Percentiles rank a stretch among this genome's conserved stretches.
Conservation (phyloP, 805 yeast species). For the Candida qinlingensis region DNA sequence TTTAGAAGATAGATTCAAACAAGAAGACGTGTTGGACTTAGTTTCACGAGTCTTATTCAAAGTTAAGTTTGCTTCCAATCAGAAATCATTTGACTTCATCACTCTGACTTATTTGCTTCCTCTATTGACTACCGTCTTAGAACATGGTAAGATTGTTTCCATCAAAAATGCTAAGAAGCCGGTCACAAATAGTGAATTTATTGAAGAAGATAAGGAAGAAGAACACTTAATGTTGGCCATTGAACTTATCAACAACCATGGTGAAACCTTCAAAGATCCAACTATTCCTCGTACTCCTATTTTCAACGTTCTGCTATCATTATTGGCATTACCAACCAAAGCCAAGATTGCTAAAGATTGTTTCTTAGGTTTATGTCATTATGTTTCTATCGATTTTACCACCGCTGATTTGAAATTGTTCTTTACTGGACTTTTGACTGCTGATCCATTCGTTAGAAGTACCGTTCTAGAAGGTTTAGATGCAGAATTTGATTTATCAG, state of each 20-base stretch:
- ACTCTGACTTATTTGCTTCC: slow-evolving; percentile 76
- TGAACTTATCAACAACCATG: slow-evolving; percentile 66
- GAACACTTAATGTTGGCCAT: slow-evolving; percentile 75
- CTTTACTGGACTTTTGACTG: slow-evolving; percentile 49
- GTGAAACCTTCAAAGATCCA: slow-evolving; percentile 60
- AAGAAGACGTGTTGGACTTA: slow-evolving; percentile 49
- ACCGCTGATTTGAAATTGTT: slow-evolving; percentile 53
- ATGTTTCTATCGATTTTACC: slow-evolving; percentile 59
- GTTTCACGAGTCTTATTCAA: slow-evolving; percentile 68
- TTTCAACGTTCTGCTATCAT: slow-evolving; percentile 53
- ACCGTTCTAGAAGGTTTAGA: slow-evolving; percentile 81
- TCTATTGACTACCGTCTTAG: slow-evolving; percentile 59
- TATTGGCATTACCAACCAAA: slow-evolving; percentile 70
- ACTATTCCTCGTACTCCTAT: slow-evolving; percentile 66
- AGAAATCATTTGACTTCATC: slow-evolving; percentile 60
- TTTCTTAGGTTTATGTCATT: slow-evolving; percentile 69
- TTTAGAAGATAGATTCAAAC: slow-evolving; percentile 40
- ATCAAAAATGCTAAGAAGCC: slow-evolving; percentile 48
- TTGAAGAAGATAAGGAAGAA: slow-evolving; percentile 82
- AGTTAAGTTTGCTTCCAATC: slow-evolving; percentile 69
- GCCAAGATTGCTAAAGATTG: slow-evolving; percentile 83
- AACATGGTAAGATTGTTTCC: slow-evolving; percentile 56
- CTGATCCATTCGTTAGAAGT: slow-evolving; percentile 67
- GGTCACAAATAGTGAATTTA: slow-evolving; percentile 56
- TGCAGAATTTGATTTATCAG: slow-evolving; percentile 60